Base-by-base conservation (phyloP, 495 filamentous ascomycete species). In the Xanthoparmelia taractica region DNA sequence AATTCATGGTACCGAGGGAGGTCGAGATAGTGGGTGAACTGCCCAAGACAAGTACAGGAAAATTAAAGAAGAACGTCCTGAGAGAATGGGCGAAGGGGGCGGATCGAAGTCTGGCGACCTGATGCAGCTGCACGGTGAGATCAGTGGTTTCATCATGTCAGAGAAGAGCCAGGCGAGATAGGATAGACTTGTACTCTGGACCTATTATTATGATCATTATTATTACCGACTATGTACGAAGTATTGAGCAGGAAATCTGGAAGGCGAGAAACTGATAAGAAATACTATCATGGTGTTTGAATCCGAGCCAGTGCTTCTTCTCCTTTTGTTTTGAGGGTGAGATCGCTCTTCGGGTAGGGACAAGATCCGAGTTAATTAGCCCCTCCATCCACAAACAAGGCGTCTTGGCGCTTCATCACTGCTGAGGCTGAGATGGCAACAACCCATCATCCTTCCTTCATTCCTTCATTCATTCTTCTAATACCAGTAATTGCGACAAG, bases 41-140 rank as follows among this genome's bases (percentile, higher is more conserved):
- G 61, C 94, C 94, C 17, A 97, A 98, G 82, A 98, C 95, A 33
- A 92, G 87, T 69, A 98, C 94, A 4, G 94, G 94, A 33, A 97
- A 98, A 80, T 77, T 98, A 59, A 87, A 89, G 82, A 98, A 98
- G 82, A 97, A 97, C 73, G 84, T 96, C 47, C 70, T 98, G 52
- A 77, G 92, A 64, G 88, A 91, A 70, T 93, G 91, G 93, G 88
- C 88, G 6, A 93, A 84, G 75, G 84, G 80, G 56, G 72, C 43
- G 17, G 68, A 74, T 65, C 31, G 70, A 29, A 65, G 33, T 36
- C 10, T 64, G 18, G 57, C 58, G 1, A 38, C 48, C n/a, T 66
- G 31, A 61, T 27, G 41, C 43, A 40, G 33, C 50, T 54, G 50
- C 29, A 54, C 33, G 50, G 17, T 33, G 29, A 33, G 29, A 52